phyloP scores from a whole-genome alignment of 495 filamentous ascomycete genomes.

The Lepidopterella palustris region DNA sequence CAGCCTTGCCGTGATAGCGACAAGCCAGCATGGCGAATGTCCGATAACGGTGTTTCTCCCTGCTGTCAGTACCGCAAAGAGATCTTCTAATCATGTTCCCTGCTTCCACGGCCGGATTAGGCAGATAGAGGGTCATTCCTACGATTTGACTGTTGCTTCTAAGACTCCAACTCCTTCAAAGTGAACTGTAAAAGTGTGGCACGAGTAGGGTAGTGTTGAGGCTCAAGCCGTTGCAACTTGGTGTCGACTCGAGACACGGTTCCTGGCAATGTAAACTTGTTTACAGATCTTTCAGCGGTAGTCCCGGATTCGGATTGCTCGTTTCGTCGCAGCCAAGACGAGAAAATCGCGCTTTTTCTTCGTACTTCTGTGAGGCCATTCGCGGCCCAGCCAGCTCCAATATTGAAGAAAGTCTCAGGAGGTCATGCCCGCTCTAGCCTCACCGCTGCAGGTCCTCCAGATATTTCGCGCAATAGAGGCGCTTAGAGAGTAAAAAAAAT shows the following conservation, averaged over 20 bases:
- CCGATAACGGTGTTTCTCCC: background rate
- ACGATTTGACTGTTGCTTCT: background rate
- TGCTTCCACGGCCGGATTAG: no score
- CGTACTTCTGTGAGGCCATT: conserved; percentile 7
- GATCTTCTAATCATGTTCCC: no score
- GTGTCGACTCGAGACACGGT: background rate
- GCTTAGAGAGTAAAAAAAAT: conserved; percentile 7
- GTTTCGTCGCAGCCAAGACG: conserved; percentile 14
- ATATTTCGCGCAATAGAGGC: conserved; percentile 13
- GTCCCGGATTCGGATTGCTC: conserved; percentile 6
- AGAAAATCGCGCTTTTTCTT: conserved; percentile 23
- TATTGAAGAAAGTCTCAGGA: background rate
- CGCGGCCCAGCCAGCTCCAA: conserved; percentile 12
- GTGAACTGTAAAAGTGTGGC: background rate
- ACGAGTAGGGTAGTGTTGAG: background rate
- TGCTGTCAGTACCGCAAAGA: background rate
- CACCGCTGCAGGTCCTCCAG: conserved; percentile 2
- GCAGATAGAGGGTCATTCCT: background rate
- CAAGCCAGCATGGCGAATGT: background rate
- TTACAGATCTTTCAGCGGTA: background rate
- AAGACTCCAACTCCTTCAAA: no score
- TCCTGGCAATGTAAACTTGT: background rate
- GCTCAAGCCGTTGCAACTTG: background rate
- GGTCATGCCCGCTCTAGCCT: background rate
- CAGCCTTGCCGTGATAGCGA: background rate